A percentile compares a stretch with the other conserved stretches of the same genome.
phyloP scores from a whole-genome alignment of 1,139 yeast species.

The Fermentozyma sake region DNA sequence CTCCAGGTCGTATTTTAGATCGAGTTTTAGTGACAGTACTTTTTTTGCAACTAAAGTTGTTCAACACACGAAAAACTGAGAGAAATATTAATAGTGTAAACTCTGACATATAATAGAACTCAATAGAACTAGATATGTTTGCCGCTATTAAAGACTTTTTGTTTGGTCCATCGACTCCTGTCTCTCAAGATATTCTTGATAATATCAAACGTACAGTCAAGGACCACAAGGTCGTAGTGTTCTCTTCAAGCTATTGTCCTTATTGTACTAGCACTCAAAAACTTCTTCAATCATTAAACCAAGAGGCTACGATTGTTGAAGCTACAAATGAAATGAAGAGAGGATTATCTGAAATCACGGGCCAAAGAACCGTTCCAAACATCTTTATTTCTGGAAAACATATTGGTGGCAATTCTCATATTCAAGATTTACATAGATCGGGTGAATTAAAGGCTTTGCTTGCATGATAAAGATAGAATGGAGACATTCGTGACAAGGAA shows the following conservation, averaged over 20 bases:
- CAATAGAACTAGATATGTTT: no score
- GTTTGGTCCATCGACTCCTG: no score
- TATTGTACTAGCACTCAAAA: constrained; percentile 23
- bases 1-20: no score
- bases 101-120: no score
- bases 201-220: constrained; percentile 15
- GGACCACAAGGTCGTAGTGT: constrained; percentile 19
- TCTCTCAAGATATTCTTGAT: constrained; percentile 14
- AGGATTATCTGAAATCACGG: constrained; percentile 13
- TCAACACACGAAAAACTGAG: no score
- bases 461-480: no score
- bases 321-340: constrained; percentile 14
- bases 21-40: no score
- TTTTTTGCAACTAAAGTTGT: no score
- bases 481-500: no score
- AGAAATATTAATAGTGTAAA: no score
- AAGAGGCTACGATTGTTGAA: constrained; percentile 19
- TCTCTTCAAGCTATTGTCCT: constrained; percentile 26
- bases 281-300: constrained; percentile 12
- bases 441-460: constrained; percentile 10
- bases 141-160: no score
- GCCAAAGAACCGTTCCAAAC: constrained; percentile 17
- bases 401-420: constrained; percentile 16
- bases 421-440: constrained; percentile 10
- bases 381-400: constrained; percentile 16